These are phyloP conservation scores for cucumber (Cucumis sativus) DNA, from an alignment of 306 rosid species.

Conservation along the genomic window DNA sequence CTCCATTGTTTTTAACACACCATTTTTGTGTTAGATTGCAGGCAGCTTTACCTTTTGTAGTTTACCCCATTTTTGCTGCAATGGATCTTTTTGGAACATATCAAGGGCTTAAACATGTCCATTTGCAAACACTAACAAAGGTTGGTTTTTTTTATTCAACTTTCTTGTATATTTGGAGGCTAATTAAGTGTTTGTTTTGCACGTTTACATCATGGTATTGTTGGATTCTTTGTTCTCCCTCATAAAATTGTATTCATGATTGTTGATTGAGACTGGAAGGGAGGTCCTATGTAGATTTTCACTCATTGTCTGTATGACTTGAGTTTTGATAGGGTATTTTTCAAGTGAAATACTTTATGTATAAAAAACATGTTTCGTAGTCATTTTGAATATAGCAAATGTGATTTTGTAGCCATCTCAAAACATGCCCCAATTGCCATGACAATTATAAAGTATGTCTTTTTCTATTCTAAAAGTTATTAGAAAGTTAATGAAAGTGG, in stretches of 20 bases:
- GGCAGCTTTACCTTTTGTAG: conserved; percentile 43
- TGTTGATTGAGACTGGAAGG: neutral
- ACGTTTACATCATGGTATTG: neutral
- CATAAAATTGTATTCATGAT: neutral
- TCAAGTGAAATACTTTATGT: neutral
- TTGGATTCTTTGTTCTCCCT: neutral
- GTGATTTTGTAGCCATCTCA: neutral
- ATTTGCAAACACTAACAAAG: conserved; percentile 81
- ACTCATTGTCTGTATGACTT: neutral
- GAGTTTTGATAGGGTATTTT: neutral
- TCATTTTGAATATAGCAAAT: no score
- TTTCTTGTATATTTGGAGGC: neutral
- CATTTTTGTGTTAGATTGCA: conserved; percentile 33
- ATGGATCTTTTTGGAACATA: conserved; percentile 81
- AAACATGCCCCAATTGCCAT: no score
- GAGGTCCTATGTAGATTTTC: neutral
- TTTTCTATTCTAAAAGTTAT: neutral
- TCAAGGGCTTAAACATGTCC: conserved; percentile 74
- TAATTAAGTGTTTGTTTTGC: neutral
- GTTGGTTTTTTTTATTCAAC: conserved; percentile 19
- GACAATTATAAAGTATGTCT: neutral
- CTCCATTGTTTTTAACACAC: conserved; percentile 20
- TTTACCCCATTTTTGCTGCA: conserved; percentile 68
- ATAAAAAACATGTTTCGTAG: no score
- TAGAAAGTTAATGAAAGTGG: neutral